phyloP scores from a whole-genome alignment of 345 rosid genomes.

The Heritiera littoralis region DNA sequence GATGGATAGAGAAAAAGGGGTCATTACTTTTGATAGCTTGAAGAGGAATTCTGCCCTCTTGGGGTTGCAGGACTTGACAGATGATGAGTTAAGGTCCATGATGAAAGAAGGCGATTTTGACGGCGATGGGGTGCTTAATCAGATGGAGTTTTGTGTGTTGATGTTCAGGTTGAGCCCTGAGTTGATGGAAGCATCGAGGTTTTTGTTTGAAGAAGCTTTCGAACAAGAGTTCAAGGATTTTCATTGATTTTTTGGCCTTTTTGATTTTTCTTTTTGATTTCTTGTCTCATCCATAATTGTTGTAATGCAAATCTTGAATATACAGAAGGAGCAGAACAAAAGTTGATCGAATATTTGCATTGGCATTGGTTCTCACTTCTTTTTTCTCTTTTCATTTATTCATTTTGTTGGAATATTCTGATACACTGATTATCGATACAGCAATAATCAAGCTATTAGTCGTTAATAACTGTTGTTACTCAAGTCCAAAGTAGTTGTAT shows the following conservation, averaged over 20 bases:
- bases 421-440: neutral
- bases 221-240: constrained; percentile 17
- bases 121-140: constrained; percentile 53
- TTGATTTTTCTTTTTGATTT: neutral
- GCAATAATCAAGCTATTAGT: neutral
- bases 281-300: neutral
- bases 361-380: neutral
- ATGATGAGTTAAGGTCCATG: constrained; percentile 70
- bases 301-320: constrained; percentile 1
- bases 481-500: too few species aligned
- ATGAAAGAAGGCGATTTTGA: constrained; percentile 63
- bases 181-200: constrained; percentile 41
- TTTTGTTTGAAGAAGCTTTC: constrained; percentile 44
- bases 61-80: constrained; percentile 71
- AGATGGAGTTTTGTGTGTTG: constrained; percentile 59
- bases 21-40: constrained; percentile 79
- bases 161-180: constrained; percentile 70
- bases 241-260: neutral
- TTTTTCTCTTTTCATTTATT: neutral
- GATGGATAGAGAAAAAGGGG: constrained; percentile 64
- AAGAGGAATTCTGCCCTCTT: constrained; percentile 59
- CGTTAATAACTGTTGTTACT: too few species aligned
- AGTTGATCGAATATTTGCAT: neutral
- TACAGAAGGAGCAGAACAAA: neutral
- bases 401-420: neutral